Conservation (phyloP, 1,139 yeast species). For the Nakaseomyces nivariensis region DNA sequence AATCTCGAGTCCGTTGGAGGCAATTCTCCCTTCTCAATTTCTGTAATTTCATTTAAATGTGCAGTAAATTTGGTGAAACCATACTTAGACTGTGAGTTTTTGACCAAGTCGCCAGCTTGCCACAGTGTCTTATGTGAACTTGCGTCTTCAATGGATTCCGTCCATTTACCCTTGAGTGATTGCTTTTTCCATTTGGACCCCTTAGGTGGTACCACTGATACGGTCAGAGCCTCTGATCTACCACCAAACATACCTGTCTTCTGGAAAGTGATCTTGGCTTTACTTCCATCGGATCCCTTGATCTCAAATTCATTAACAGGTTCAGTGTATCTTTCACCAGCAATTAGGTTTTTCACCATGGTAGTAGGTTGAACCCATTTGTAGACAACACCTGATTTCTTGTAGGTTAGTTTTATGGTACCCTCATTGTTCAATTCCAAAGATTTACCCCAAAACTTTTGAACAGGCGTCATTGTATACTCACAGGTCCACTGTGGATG, state of each 20-base stretch:
- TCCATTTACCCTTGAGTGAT: slow-evolving; percentile 26
- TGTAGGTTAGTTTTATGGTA: slow-evolving; percentile 44
- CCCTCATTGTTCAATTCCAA: slow-evolving; percentile 78
- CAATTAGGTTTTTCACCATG: slow-evolving; percentile 73
- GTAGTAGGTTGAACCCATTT: slow-evolving; percentile 80
- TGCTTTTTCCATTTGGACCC: slow-evolving; percentile 17
- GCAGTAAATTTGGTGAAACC: slow-evolving; percentile 85
- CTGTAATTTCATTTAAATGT: slow-evolving; percentile 67
- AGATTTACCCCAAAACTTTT: slow-evolving; percentile 92
- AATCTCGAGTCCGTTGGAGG: slow-evolving; percentile 86
- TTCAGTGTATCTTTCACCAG: slow-evolving; percentile 93
- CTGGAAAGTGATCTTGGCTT: slow-evolving; percentile 66
- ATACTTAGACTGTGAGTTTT: slow-evolving; percentile 51
- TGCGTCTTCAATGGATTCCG: slow-evolving; percentile 20
- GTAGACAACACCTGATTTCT: slow-evolving; percentile 57
- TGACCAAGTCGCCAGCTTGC: slow-evolving; percentile 38
- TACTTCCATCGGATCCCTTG: slow-evolving; percentile 55
- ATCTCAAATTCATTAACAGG: slow-evolving; percentile 66
- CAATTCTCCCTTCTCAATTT: slow-evolving; percentile 48
- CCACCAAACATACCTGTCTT: slow-evolving; percentile 70
- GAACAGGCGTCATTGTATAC: slow-evolving; percentile 70
- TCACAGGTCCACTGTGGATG: slow-evolving; percentile 64
- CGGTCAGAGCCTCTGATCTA: slow-evolving; percentile 67
- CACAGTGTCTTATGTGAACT: slow-evolving; percentile 33
- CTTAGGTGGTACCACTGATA: slow-evolving; percentile 37